Percentiles rank a stretch among this genome's conserved stretches.
Conservation (phyloP, 768 basidiomycete genomes). For the Multifurca ochricompacta region DNA sequence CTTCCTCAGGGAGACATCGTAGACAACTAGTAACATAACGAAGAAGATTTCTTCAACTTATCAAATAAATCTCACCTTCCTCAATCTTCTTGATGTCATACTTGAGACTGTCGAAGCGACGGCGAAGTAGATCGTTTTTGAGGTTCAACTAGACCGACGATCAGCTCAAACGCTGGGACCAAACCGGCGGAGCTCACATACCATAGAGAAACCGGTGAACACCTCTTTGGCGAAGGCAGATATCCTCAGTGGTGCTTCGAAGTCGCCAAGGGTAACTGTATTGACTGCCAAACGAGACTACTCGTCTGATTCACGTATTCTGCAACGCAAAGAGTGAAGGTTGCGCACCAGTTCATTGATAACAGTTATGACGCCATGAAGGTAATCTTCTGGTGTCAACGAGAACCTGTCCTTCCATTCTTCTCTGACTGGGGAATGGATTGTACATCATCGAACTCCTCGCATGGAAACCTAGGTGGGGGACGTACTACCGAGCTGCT, state of each 20-base stretch:
- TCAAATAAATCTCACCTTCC: conserved; percentile 48
- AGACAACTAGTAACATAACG: conserved; percentile 50
- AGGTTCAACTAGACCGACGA: conserved; percentile 52
- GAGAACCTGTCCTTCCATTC: conserved; percentile 63
- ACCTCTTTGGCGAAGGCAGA: conserved; percentile 74
- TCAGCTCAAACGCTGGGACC: neutral
- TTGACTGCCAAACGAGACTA: conserved; percentile 78
- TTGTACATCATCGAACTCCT: neutral
- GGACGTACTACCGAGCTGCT: conserved; percentile 59
- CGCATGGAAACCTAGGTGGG: neutral
- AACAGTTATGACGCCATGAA: conserved; percentile 69
- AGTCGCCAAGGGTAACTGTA: conserved; percentile 74
- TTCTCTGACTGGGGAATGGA: conserved; percentile 44
- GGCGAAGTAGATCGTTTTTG: conserved; percentile 69
- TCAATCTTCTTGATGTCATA: conserved; percentile 87
- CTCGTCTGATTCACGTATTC: neutral
- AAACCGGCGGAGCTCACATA: conserved; percentile 25
- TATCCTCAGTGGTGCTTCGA: conserved; percentile 70
- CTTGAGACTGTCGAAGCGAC: conserved; percentile 74
- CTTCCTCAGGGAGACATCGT: conserved; percentile 74
- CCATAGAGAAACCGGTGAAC: conserved; percentile 82
- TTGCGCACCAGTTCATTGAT: conserved; percentile 70
- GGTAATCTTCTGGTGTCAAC: conserved; percentile 69
- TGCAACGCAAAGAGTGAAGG: neutral
- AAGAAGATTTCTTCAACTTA: neutral